A percentile compares a stretch with the other conserved stretches of the same genome.
These are phyloP conservation scores for Citrus cavaleriei DNA, from an alignment of 345 rosid genomes.

Conservation along the genomic window DNA sequence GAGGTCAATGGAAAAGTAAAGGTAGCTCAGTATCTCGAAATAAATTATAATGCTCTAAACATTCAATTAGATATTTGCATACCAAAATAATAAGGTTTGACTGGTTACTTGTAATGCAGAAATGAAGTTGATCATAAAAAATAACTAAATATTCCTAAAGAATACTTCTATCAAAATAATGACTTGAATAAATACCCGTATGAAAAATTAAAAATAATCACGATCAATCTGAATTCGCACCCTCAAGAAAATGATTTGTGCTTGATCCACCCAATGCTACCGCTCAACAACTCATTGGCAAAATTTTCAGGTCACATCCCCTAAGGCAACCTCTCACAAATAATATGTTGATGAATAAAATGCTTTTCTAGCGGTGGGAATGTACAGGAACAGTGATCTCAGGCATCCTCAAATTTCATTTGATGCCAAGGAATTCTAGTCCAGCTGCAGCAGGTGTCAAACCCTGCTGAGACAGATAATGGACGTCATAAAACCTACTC, in stretches of 20 bases:
- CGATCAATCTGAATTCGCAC: neutral
- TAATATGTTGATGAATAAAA: neutral
- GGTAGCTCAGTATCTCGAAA: neutral
- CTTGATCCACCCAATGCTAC: neutral
- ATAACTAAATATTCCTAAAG: neutral
- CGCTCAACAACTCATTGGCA: neutral
- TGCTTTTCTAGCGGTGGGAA: neutral
- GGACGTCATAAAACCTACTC: constrained; percentile 71
- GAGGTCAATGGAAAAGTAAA: neutral
- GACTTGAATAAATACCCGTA: neutral
- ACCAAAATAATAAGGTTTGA: neutral
- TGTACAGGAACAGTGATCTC: neutral
- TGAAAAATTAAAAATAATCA: neutral
- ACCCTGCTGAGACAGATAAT: constrained; percentile 56
- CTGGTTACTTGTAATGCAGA: neutral
- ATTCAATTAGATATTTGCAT: neutral
- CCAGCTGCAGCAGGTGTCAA: constrained; percentile 67
- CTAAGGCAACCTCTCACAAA: neutral
- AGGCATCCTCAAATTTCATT: constrained; percentile 18
- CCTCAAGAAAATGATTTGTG: neutral
- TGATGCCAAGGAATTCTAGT: constrained; percentile 60
- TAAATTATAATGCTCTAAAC: neutral
- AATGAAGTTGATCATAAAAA: neutral
- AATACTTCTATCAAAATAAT: neutral
- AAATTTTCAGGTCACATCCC: neutral